Percentiles rank a stretch among this genome's conserved stretches.
These are phyloP conservation scores for Jackrogersella minutella DNA, from an alignment of 495 filamentous ascomycete genomes.

Conservation along the genomic window DNA sequence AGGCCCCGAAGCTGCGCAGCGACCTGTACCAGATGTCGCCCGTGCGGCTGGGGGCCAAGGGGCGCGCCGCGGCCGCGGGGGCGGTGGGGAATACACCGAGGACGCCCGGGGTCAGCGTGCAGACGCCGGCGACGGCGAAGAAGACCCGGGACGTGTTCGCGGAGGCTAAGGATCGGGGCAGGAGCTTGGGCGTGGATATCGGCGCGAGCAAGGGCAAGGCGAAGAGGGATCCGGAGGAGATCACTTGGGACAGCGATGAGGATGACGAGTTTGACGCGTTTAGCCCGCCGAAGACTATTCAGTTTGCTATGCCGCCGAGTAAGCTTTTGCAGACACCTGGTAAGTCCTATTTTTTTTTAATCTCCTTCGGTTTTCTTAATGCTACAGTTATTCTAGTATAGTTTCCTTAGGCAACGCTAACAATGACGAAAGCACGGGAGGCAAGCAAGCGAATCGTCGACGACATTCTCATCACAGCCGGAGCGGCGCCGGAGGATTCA, in stretches of 20 bases:
- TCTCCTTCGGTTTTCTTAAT: not conserved
- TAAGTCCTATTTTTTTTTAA: slow-evolving; percentile 52
- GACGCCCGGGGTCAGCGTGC: slow-evolving; percentile 80
- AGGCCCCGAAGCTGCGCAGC: slow-evolving; percentile 79
- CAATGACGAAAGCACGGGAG: slow-evolving; percentile 69
- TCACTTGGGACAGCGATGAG: slow-evolving; percentile 70
- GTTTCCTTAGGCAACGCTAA: slow-evolving; percentile 7
- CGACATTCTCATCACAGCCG: slow-evolving; percentile 86
- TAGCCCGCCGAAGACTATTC: slow-evolving; percentile 96
- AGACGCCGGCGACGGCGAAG: slow-evolving; percentile 65
- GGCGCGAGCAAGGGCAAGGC: slow-evolving; percentile 46
- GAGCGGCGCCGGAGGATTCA: slow-evolving; percentile 65
- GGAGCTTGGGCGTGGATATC: not conserved
- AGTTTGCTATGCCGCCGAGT: slow-evolving; percentile 89
- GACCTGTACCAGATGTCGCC: slow-evolving; percentile 85
- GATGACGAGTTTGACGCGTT: slow-evolving; percentile 72
- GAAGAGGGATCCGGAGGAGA: slow-evolving; percentile 55
- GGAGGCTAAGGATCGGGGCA: slow-evolving; percentile 40
- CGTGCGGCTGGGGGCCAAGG: slow-evolving; percentile 30
- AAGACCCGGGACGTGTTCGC: slow-evolving; percentile 57
- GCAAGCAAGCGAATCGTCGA: slow-evolving; percentile 92
- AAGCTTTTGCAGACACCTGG: slow-evolving; percentile 91
- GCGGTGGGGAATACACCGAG: slow-evolving; percentile 49
- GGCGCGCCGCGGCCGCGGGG: slow-evolving; percentile 7
- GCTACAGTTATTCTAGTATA: not conserved